Evolutionary conservation across 352 stramenopile species (phyloP).

Genomic region (Thalassiosira sp.): DNA sequence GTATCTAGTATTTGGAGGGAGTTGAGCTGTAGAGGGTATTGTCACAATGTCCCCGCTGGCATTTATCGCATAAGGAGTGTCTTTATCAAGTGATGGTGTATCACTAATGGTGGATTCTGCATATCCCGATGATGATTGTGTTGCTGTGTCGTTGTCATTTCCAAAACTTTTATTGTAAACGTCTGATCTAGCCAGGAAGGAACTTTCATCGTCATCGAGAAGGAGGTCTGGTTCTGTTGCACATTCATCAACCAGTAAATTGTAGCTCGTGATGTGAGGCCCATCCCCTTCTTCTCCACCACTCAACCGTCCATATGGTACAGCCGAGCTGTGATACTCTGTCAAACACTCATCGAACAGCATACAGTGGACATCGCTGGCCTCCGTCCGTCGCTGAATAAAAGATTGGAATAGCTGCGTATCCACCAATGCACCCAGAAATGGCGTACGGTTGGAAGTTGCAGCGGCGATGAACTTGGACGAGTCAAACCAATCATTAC

Average conservation of each 20-base stretch:
- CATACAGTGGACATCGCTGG: constrained; percentile 77
- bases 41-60: constrained; percentile 71
- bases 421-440: constrained; percentile 60
- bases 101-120: constrained; percentile 42
- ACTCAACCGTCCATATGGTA: constrained; percentile 74
- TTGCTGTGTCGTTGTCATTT: constrained; percentile 52
- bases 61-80: constrained; percentile 55
- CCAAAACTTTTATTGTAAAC: constrained; percentile 53
- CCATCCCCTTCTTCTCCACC: constrained; percentile 38
- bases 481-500: constrained; percentile 82
- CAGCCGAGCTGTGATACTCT: constrained; percentile 69
- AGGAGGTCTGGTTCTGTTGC: constrained; percentile 48
- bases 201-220: constrained; percentile 35
- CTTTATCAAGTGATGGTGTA: constrained; percentile 21
- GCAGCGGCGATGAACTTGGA: constrained; percentile 69
- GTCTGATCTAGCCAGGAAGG: constrained; percentile 31
- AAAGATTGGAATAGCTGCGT: constrained; percentile 83
- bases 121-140: constrained; percentile 45
- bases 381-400: constrained; percentile 78
- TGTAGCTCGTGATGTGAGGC: constrained; percentile 40
- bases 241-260: constrained; percentile 78
- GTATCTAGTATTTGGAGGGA: constrained; percentile 59
- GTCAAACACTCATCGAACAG: constrained; percentile 81
- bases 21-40: constrained; percentile 48
- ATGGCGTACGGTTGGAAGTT: constrained; percentile 53